These are phyloP conservation scores for Albugo laibachii DNA, from an alignment of 352 stramenopile species.

Conservation along the genomic window DNA sequence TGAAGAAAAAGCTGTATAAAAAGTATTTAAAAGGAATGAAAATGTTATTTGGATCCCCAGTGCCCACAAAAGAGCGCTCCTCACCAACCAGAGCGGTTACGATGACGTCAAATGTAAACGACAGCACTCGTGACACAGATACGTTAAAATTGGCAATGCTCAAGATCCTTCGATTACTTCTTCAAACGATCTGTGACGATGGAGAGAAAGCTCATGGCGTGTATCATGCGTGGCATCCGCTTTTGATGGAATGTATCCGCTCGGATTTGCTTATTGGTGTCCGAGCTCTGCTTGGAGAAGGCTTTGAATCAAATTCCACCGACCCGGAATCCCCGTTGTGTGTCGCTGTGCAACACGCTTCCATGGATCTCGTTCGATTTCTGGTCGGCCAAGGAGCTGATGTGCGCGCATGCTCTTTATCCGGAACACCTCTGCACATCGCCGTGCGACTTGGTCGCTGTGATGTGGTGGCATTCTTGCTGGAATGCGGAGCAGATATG, in stretches of 20 bases:
- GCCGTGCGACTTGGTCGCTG: constrained; percentile 36
- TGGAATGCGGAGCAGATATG: constrained; percentile 52
- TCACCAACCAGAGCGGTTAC: not conserved
- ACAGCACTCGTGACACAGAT: not conserved
- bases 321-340: constrained; percentile 32
- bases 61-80: not conserved
- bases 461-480: constrained; percentile 46
- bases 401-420: constrained; percentile 25
- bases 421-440: constrained; percentile 44
- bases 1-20: constrained; percentile 33
- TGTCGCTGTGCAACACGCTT: constrained; percentile 31
- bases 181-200: not conserved
- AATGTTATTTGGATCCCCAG: constrained; percentile 18
- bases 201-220: not conserved
- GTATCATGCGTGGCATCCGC: not conserved
- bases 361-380: constrained; percentile 51
- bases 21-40: constrained; percentile 32
- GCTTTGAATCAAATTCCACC: constrained; percentile 45
- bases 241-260: constrained; percentile 57
- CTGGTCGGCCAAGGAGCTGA: constrained; percentile 59
- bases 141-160: not conserved
- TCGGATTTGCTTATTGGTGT: constrained; percentile 54
- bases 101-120: not conserved
- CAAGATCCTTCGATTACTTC: constrained; percentile 1
- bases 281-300: constrained; percentile 46